Percentiles rank a stretch among this genome's conserved stretches.
These are phyloP conservation scores for Aspergillus quadricinctus DNA, from an alignment of 2,329 filamentous ascomycete genomes.

Conservation along the genomic window DNA sequence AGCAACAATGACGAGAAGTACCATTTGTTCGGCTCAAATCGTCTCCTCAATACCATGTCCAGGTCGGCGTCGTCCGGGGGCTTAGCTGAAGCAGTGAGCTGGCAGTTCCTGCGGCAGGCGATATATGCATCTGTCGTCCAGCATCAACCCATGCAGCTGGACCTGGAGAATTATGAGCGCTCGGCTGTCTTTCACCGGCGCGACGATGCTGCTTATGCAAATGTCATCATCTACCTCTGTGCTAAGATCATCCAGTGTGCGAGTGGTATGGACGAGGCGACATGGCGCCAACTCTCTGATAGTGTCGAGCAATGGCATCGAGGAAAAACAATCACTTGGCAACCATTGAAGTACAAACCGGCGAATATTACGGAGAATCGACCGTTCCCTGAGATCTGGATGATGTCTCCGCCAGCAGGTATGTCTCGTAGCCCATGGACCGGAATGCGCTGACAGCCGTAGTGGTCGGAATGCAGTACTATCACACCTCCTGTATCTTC, in stretches of 20 bases:
- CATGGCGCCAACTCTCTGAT: conserved; percentile 22
- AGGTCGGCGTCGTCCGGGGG: conserved; percentile 38
- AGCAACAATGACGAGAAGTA: conserved; percentile 29
- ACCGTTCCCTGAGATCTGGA: conserved; percentile 36
- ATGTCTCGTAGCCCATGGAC: background rate
- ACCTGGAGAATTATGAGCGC: conserved; percentile 36
- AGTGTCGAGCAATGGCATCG: conserved; percentile 29
- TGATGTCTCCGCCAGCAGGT: conserved; percentile 34
- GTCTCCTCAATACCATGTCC: conserved; percentile 37
- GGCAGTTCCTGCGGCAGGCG: conserved; percentile 41
- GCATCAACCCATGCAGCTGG: conserved; percentile 34
- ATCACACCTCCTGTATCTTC: conserved; percentile 31
- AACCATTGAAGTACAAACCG: conserved; percentile 29
- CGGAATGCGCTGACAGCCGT: background rate
- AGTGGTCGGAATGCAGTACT: conserved; percentile 39
- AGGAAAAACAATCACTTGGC: conserved; percentile 27
- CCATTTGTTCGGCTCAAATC: conserved; percentile 37
- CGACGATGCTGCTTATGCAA: conserved; percentile 38
- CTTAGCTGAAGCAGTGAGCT: conserved; percentile 38
- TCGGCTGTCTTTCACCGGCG: conserved; percentile 35
- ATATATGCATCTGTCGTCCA: conserved; percentile 39
- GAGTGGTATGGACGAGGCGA: conserved; percentile 17
- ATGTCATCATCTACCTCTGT: conserved; percentile 37
- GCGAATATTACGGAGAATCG: conserved; percentile 18
- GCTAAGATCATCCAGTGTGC: conserved; percentile 34